Conservation (phyloP, 306 rosid species). For the Malus orientalis region DNA sequence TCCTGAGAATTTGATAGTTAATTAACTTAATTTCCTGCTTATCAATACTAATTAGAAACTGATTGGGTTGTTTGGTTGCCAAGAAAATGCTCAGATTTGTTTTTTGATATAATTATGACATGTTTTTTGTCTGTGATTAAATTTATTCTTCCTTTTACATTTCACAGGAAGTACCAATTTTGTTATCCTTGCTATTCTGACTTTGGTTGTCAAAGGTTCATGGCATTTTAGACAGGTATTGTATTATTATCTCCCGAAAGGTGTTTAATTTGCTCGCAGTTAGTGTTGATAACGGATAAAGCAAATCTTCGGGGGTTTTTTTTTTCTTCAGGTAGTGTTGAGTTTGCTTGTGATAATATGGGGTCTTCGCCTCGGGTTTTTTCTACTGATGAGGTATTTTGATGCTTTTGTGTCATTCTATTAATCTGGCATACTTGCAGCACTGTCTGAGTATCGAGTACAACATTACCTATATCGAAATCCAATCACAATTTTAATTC, state of each 20-base stretch:
- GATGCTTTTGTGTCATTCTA: background rate
- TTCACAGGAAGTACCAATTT: conserved; percentile 85
- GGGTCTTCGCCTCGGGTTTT: conserved; percentile 80
- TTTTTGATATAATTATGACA: background rate
- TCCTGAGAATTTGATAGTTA: background rate
- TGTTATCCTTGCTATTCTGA: conserved; percentile 65
- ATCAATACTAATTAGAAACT: background rate
- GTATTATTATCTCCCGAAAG: conserved; percentile 18
- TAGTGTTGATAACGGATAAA: background rate
- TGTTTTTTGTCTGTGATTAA: background rate
- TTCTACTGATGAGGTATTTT: conserved; percentile 67
- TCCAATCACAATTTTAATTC: background rate
- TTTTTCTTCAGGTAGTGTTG: conserved; percentile 48
- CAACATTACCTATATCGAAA: background rate
- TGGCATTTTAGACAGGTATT: conserved; percentile 90
- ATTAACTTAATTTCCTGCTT: background rate
- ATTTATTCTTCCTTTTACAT: background rate
- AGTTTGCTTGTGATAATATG: conserved; percentile 70
- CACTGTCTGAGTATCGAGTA: background rate
- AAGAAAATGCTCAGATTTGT: background rate
- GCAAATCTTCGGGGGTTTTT: background rate
- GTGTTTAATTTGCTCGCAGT: background rate
- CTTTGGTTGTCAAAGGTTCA: conserved; percentile 56
- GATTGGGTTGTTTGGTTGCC: conserved; percentile 3
- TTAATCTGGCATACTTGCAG: background rate